Base-by-base conservation (phyloP, 2,329 filamentous ascomycete species). In the Claviceps purpurea region DNA sequence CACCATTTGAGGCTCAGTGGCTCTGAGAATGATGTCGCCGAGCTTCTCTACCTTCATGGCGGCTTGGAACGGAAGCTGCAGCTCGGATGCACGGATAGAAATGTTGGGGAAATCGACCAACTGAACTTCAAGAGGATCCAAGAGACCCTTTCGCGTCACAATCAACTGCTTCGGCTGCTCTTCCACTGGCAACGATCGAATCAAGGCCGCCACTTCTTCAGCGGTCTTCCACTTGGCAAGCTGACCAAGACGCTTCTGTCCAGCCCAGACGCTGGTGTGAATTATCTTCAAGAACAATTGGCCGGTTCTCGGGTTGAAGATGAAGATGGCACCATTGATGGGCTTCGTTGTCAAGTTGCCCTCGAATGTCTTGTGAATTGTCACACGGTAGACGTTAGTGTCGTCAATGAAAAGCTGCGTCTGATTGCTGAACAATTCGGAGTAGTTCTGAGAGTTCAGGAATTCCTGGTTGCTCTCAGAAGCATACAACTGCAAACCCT, bases 11-110 rank as follows among this genome's bases (percentile, higher is more conserved):
- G 93, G 93, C 66, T 97, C 93, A 0, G 93, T 98, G 2, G 93
- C 94, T 60, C 90, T 85, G 46, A 98, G 74, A 62, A 98, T 98
- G 91, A 98, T 96, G 71, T 98, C 94, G 59, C 91, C 94, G 46
- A 98, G 79, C 70, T 98, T 98, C 72, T 98, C 93, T 2, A 98
- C 90, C 77, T 98, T 98, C 91, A 98, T 98, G 0, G 94, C 94
- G 52, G 93, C 93, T 70, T 98, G 94, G 86, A 98, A 98, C 1
- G 93, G 93, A 57, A 98, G 75, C 68, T 98, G 93, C 60, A 98
- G 73, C 69, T 98, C 93, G 0, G 93, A 98, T 11, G 93, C 93
- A 60, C 93, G 87, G 61, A 98, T 98, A 2, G 93, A 96, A 59
- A 98, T 98, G 67, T 98, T 98, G 51, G 93, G 93, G 76, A 98